Base-by-base conservation (phyloP, 2,329 filamentous ascomycete genomes). In the Neonectria neomacrospora region DNA sequence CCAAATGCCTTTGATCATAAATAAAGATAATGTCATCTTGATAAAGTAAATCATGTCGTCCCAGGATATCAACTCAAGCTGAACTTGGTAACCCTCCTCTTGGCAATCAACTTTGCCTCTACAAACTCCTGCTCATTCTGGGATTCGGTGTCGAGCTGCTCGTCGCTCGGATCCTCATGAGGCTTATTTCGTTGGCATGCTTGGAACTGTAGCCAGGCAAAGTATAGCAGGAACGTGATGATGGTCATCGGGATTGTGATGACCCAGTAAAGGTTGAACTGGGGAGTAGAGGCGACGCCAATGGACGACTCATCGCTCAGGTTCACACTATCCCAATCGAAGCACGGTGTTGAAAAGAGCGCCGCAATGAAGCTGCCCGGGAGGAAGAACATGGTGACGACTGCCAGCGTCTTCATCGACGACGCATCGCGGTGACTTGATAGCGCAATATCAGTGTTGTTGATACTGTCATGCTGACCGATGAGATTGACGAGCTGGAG, bases 311-410 rank as follows among this genome's bases (percentile, higher is more conserved):
- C 47, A 0, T 64, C 30, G n/a, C 72, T 60, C 37, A 54, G 28
- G 4, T 74, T 57, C 18, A 74, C 65, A 48, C 63, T 48, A 44
- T 71, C 69, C 78, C 77, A 80, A 23, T 76, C 69, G 56, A 80
- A 79, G 54, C 74, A 69, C 6, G 71, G 41, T 8, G 77, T 78
- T 3, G 78, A 79, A 64, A 81, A 80, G n/a, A 81, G 72, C 2
- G 79, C 78, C 1, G 80, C 79, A 16, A 81, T 73, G 55, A 81
- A 81, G 58, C 76, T 81, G 0, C 79, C 79, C 0, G 80, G 80
- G 2, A 81, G 72, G 66, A 81, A 81, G 37, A 81, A 74, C 79
- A 81, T 80, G 61, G 80, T 79, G 20, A 81, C 78, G 20, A 81
- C 71, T 18, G 80, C 80, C 22, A 81, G 65, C 8, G 78, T 80